These are phyloP conservation scores for Boletus rubropictus DNA, from an alignment of 768 basidiomycete genomes.

Conservation along the genomic window DNA sequence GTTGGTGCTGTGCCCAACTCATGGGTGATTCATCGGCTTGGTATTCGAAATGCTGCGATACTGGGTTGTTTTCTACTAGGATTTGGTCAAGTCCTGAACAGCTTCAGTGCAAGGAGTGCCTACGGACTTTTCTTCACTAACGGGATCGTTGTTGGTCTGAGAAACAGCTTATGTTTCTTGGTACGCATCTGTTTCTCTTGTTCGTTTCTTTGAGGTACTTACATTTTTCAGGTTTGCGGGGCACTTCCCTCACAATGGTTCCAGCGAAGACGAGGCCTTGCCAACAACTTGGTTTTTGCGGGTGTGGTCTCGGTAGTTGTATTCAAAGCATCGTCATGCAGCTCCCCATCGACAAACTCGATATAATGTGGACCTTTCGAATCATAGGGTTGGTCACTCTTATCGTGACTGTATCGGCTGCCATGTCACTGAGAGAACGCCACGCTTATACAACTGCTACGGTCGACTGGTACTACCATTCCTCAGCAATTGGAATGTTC, in stretches of 20 bases:
- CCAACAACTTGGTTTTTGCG: conserved; percentile 33
- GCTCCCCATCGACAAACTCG: conserved; percentile 23
- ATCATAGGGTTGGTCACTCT: conserved; percentile 28
- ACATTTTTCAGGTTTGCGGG: conserved; percentile 21
- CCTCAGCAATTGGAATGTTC: not conserved
- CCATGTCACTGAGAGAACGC: conserved; percentile 26
- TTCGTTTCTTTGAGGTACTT: not conserved
- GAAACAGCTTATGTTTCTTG: conserved; percentile 24
- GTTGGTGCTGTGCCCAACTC: conserved; percentile 26
- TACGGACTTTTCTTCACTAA: conserved; percentile 27
- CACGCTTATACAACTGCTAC: conserved; percentile 11
- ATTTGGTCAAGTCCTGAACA: conserved; percentile 26
- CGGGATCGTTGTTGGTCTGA: conserved; percentile 27
- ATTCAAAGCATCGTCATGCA: conserved; percentile 27
- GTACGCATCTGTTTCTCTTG: conserved; percentile 7
- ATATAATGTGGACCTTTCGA: conserved; percentile 30
- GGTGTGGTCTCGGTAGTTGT: conserved; percentile 31
- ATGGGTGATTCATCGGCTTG: conserved; percentile 28
- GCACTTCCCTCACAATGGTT: conserved; percentile 35
- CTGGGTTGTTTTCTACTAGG: conserved; percentile 28
- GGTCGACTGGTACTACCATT: conserved; percentile 19
- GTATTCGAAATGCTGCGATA: conserved; percentile 24
- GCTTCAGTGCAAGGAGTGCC: conserved; percentile 18
- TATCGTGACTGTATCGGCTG: conserved; percentile 22
- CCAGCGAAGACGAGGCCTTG: conserved; percentile 27